Conservation (phyloP, 805 yeast genomes). For the Hanseniaspora hatyaiensis region DNA sequence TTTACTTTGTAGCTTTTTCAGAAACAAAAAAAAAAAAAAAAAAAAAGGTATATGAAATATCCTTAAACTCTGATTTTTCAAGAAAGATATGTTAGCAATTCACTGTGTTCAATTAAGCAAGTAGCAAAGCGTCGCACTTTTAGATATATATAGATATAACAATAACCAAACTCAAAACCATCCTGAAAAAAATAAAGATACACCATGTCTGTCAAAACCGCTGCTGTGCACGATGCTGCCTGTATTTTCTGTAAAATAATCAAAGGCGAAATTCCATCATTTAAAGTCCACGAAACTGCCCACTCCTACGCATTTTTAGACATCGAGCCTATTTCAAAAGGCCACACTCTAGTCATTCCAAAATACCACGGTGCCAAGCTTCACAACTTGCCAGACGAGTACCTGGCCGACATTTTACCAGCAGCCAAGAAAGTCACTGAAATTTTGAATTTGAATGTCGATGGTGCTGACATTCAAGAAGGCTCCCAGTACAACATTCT, state of each 20-base stretch:
- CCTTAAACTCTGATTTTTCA: no score
- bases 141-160: no score
- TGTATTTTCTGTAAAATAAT: conserved; percentile 92
- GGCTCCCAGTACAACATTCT: conserved; percentile 76
- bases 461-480: conserved; percentile 45
- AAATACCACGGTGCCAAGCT: conserved; percentile 87
- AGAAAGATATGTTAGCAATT: no score
- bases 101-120: no score
- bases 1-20: no score
- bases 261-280: conserved; percentile 89
- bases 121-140: no score
- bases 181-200: not conserved
- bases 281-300: conserved; percentile 80
- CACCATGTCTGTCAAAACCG: conserved; percentile 19
- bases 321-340: conserved; percentile 82
- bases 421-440: conserved; percentile 75
- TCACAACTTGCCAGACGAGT: conserved; percentile 87
- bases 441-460: conserved; percentile 52
- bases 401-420: conserved; percentile 74
- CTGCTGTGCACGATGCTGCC: conserved; percentile 36
- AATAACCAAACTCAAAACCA: not conserved
- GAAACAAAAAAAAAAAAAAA: no score
- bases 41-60: no score
- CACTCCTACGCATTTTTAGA: conserved; percentile 75
- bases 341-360: conserved; percentile 84